Conservation (phyloP, 768 basidiomycete genomes). For the Phylloporus sp. region DNA sequence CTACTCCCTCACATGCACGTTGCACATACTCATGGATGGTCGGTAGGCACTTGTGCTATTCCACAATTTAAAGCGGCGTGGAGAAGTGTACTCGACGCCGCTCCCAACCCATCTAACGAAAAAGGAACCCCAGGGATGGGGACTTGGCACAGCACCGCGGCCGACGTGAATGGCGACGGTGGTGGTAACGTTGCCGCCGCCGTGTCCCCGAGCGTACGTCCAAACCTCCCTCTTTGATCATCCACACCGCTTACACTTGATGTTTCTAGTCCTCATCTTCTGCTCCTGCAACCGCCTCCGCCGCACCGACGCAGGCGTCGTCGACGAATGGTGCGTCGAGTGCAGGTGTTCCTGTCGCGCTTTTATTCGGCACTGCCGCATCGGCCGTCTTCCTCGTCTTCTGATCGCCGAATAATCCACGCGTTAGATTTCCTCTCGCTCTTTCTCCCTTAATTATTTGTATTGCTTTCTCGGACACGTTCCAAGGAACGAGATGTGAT, state of each 20-base stretch:
- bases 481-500: not conserved
- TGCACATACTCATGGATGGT: not conserved
- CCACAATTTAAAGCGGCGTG: not conserved
- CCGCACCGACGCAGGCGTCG: not conserved
- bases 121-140: not conserved
- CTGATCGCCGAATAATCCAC: not conserved
- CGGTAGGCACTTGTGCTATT: not conserved
- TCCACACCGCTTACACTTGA: not conserved
- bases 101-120: not conserved
- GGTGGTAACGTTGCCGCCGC: not conserved
- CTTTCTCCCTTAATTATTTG: not conserved
- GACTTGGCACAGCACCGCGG: not conserved
- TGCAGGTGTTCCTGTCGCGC: not conserved
- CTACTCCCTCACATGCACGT: not conserved
- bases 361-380: not conserved
- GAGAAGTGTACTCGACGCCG: not conserved
- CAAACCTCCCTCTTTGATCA: too few relatives aligned
- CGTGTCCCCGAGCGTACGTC: not conserved
- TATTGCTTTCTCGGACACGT: not conserved
- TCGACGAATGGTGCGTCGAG: conserved; percentile 14
- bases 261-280: not conserved
- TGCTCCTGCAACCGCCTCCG: not conserved
- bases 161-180: not conserved
- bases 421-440: not conserved
- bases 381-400: not conserved